These are phyloP conservation scores for Jamesozyma hellenica DNA, from an alignment of 805 yeast species.

Conservation along the genomic window DNA sequence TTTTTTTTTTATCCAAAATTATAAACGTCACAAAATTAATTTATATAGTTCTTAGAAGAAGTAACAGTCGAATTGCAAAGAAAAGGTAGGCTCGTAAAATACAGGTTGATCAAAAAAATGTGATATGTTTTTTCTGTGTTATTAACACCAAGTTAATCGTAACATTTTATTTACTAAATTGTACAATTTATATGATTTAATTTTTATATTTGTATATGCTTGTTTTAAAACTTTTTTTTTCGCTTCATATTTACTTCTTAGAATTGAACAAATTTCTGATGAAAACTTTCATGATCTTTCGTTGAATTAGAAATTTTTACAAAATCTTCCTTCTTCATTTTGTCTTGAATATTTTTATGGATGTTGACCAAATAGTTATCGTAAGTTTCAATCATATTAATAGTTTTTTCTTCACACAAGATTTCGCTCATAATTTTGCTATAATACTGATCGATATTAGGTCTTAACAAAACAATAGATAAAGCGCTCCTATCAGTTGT, in stretches of 20 bases:
- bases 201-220: too few relatives aligned
- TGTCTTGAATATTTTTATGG: conserved; percentile 53
- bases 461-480: conserved; percentile 25
- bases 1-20: too few relatives aligned
- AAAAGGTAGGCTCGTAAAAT: too few relatives aligned
- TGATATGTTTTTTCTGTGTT: too few relatives aligned
- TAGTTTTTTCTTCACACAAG: conserved; percentile 64
- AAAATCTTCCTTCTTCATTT: conserved; percentile 38
- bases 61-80: too few relatives aligned
- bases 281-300: conserved; percentile 21
- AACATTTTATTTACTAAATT: too few relatives aligned
- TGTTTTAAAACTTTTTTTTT: too few relatives aligned
- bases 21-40: too few relatives aligned
- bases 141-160: too few relatives aligned
- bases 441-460: conserved; percentile 25
- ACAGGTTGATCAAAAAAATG: too few relatives aligned
- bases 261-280: conserved; percentile 29
- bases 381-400: conserved; percentile 46
- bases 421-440: conserved; percentile 36
- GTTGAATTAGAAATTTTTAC: conserved; percentile 15
- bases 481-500: conserved; percentile 14
- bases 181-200: too few relatives aligned
- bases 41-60: too few relatives aligned
- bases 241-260: conserved; percentile 4
- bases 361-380: conserved; percentile 57